phyloP scores from a whole-genome alignment of 2,329 filamentous ascomycete species.

The Penicillium sp. region DNA sequence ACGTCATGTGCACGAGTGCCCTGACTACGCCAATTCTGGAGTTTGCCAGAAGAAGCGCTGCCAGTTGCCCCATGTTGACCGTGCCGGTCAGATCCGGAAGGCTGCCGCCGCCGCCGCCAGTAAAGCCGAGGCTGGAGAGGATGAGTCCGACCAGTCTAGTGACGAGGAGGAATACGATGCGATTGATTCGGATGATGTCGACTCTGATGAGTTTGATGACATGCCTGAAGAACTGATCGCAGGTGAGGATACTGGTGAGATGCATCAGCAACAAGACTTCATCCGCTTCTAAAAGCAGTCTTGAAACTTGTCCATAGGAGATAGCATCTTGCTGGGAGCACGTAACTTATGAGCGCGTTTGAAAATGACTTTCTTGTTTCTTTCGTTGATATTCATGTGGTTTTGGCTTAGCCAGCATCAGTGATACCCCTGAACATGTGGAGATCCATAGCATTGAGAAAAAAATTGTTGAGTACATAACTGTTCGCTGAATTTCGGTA shows the following conservation, averaged over 20 bases:
- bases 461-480: not conserved
- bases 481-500: too few species aligned
- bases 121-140: conserved; percentile 49
- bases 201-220: conserved; percentile 63
- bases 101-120: conserved; percentile 45
- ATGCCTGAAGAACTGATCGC: conserved; percentile 41
- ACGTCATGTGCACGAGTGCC: conserved; percentile 90
- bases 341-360: not conserved
- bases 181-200: conserved; percentile 68
- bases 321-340: conserved; percentile 4
- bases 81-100: conserved; percentile 75
- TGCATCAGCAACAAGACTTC: conserved; percentile 57
- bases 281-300: conserved; percentile 45
- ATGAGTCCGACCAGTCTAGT: conserved; percentile 72
- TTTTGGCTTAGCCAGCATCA: not conserved
- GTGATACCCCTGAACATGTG: conserved; percentile 14
- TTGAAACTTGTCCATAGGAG: not conserved
- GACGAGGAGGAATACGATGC: conserved; percentile 68
- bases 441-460: not conserved
- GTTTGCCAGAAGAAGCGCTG: conserved; percentile 79
- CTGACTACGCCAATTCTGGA: conserved; percentile 90
- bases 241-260: conserved; percentile 45
- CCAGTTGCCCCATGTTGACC: conserved; percentile 82
- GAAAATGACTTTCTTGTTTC: conserved; percentile 2
- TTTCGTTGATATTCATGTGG: conserved; percentile 2